phyloP scores from a whole-genome alignment of 73 alveolate genomes.

The Tetrahymena borealis region DNA sequence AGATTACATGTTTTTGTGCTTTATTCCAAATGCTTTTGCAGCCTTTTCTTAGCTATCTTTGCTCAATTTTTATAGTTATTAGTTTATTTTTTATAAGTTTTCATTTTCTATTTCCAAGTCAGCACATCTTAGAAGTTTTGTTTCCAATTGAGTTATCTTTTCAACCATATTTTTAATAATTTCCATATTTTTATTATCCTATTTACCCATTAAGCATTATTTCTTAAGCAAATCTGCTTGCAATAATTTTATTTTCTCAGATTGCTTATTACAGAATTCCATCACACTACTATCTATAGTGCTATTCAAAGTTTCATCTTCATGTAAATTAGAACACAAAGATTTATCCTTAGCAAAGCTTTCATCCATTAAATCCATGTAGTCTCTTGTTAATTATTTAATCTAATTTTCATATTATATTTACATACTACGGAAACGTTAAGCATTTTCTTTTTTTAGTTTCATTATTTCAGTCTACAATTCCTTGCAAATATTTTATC shows the following conservation, averaged over 20 bases:
- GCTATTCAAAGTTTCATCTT: neutral
- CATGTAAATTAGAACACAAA: too few relatives aligned
- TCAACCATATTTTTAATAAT: neutral
- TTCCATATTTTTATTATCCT: neutral
- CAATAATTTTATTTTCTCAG: neutral
- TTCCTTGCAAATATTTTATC: neutral
- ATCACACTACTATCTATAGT: neutral
- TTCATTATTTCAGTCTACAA: neutral
- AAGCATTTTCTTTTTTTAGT: neutral
- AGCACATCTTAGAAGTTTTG: neutral
- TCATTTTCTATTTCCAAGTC: neutral
- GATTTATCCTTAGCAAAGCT: neutral
- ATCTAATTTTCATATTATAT: neutral
- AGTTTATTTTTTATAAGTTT: neutral
- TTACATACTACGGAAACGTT: neutral
- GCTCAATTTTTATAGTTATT: neutral
- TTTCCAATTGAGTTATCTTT: neutral
- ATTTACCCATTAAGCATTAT: neutral
- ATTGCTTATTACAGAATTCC: neutral
- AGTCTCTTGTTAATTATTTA: neutral
- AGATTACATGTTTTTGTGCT: neutral
- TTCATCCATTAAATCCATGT: neutral
- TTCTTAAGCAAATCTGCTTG: neutral
- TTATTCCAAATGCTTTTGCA: neutral
- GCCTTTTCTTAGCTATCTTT: neutral